Evolutionary conservation across 2,329 filamentous ascomycete species (phyloP), one percentile per base, ranked within the genome.

Genomic region (Cercospora sojina): DNA sequence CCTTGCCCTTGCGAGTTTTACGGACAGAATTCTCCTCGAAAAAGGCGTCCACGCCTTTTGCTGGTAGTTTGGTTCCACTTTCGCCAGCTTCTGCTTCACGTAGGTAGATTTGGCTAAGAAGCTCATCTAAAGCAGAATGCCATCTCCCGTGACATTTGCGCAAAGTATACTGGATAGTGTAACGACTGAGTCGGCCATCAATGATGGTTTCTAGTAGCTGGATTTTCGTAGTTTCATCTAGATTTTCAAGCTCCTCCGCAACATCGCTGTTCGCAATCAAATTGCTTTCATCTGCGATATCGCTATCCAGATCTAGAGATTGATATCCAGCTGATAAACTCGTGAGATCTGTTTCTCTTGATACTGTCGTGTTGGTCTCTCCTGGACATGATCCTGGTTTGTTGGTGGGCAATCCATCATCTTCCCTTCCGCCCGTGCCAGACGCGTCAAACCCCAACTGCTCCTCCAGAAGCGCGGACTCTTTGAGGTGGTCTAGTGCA

Each of bases 41-140:
- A 75, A 97, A 97, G 0, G 87, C 92, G 65, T 97, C 92, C n/a
- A 97, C 83, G 0, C 93, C 91, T 75, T 91, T 94, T 1, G 84
- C 81, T 1, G 81, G 76, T 5, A 81, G 74, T 18, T 80, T 77
- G 35, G 78, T 80, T 56, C 78, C 77, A 2, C 77, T 80, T 3
- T 83, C 80, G 41, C 79, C 79, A 16, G 85, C 82, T 62, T 86
- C 82, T 0, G 86, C 86, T 64, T 92, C 87, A 65, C 92, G 87
- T 4, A 97, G 88, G 74, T 90, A 92, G 20, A 91, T 87, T 13
- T 92, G 83, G 70, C 91, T 96, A 32, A 97, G 84, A 12, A 98
- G 81, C 66, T 92, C 88, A 72, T 97, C 92, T 68, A 96, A 88
- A 1, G 92, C 87, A 13, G 83, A 83, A 65, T 88, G 86, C 43